Percentiles rank a stretch among this genome's conserved stretches.
Evolutionary conservation across 768 basidiomycete genomes (phyloP).

Genomic region (Grammothele lineata): DNA sequence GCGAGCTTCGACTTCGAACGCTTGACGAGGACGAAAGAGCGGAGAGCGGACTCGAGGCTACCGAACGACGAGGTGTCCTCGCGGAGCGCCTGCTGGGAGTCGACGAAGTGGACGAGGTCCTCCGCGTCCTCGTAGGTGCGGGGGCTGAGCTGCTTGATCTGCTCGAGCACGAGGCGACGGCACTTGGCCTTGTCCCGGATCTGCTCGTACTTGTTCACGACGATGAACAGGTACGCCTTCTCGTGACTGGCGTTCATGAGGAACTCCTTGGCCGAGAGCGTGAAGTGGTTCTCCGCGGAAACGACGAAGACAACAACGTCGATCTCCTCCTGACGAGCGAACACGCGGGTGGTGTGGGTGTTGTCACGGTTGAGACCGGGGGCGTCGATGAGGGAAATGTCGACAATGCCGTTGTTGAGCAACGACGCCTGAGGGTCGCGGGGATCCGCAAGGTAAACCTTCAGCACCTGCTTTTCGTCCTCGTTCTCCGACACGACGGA

Average conservation of each 20-base stretch:
- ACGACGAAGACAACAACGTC: constrained; percentile 99
- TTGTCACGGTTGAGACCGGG: constrained; percentile 97
- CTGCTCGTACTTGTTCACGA: constrained; percentile 96
- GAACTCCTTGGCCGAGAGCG: constrained; percentile 92
- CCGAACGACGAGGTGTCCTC: constrained; percentile 71
- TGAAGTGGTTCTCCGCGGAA: constrained; percentile 98
- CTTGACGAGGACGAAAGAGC: constrained; percentile 94
- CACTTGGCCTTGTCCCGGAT: constrained; percentile 96
- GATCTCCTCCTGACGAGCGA: constrained; percentile 95
- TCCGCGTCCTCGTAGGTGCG: constrained; percentile 85
- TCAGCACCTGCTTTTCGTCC: constrained; percentile 66
- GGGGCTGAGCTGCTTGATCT: constrained; percentile 92
- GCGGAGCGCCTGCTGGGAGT: constrained; percentile 74
- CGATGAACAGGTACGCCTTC: constrained; percentile 97
- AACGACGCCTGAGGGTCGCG: constrained; percentile 78
- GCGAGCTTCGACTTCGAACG: constrained; percentile 94
- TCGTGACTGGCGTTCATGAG: constrained; percentile 89
- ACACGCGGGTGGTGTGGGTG: constrained; percentile 90
- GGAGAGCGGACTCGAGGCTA: constrained; percentile 82
- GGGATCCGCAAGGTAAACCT: constrained; percentile 84
- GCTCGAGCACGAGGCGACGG: constrained; percentile 81
- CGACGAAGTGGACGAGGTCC: constrained; percentile 97
- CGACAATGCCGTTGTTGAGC: constrained; percentile 91
- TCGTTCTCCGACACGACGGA: constrained; percentile 75
- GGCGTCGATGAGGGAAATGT: constrained; percentile 97